Evolutionary conservation across 345 rosid genomes (phyloP), one percentile per base, ranked within the genome.

Genomic region (Syzygium oleosum): DNA sequence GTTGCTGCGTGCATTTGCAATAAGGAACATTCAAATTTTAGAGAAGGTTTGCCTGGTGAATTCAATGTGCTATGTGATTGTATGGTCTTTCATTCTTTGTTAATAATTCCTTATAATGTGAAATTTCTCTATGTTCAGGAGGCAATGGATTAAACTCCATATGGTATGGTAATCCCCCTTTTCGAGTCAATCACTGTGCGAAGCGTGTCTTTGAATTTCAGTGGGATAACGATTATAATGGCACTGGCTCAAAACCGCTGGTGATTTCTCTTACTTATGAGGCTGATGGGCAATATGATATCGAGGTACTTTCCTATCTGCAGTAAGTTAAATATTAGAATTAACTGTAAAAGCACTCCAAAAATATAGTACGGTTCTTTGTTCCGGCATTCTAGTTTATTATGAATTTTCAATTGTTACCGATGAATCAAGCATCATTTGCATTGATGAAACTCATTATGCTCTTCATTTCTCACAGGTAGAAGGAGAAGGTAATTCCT

Each of bases 151-250:
- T 93, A 83, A 91, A 88, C 84, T 87, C 97, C 49, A 85, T 93
- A 89, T 97, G 99, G 99, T 92, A 94, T 90, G 77, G 95, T 63
- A 90, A 90, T 90, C 96, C 97, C 87, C 99, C 99, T 63, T 97
- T 97, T 89, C 91, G 97, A 87, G 94, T 95, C 86, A 96, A 95
- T 92, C 97, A 97, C 89, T 89, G 77, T 53, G 95, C 94, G 65
- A 92, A 88, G 89, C 91, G 89, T 52, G 89, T 90, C 11, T 88
- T 95, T 92, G 97, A 92, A 88, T 91, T 97, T 84, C 95, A 96
- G 90, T 97, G 98, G 99, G 92, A 95, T 77, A 89, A 91, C 80
- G 98, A 95, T 85, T 88, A 87, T 91, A 93, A 92, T 84, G 88
- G 89, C 87, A 87, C 83, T 88, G 88, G 91, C 88, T 92, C 93